A percentile compares a stretch with the other conserved stretches of the same genome.
Conservation (phyloP, 2,329 filamentous ascomycete genomes). For the Aspergillus awamori region DNA sequence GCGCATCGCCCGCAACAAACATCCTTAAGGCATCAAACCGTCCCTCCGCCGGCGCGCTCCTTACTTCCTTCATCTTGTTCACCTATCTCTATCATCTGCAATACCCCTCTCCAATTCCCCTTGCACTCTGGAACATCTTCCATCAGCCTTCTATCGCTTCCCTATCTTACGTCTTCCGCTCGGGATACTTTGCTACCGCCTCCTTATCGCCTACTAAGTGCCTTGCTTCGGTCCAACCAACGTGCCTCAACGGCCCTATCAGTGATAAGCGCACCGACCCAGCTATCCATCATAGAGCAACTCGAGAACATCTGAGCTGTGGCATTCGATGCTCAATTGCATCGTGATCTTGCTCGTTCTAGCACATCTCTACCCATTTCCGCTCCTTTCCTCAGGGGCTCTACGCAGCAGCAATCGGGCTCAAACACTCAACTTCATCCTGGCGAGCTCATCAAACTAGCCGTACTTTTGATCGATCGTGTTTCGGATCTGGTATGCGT, state of each 20-base stretch:
- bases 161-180: slow-evolving; percentile 3
- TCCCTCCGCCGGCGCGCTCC: slow-evolving; percentile 17
- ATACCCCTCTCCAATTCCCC: slow-evolving; percentile 4
- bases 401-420: not conserved
- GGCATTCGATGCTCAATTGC: not conserved
- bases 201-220: slow-evolving; percentile 7
- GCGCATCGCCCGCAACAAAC: slow-evolving; percentile 24
- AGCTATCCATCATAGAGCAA: slow-evolving; percentile 4
- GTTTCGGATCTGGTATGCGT: slow-evolving; percentile 32
- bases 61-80: slow-evolving; percentile 21
- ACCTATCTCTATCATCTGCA: slow-evolving; percentile 20
- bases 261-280: slow-evolving; percentile 27
- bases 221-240: slow-evolving; percentile 11
- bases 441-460: not conserved
- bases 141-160: slow-evolving; percentile 9
- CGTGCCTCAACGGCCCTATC: slow-evolving; percentile 30
- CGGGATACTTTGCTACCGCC: slow-evolving; percentile 7
- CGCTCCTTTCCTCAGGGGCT: not conserved
- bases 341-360: not conserved
- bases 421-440: not conserved
- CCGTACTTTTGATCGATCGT: slow-evolving; percentile 4
- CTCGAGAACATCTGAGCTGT: not conserved
- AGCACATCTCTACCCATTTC: not conserved
- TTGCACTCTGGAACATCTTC: slow-evolving; percentile 18
- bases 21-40: slow-evolving; percentile 32